Base-by-base conservation (phyloP, 164 flowering plant species). In the Piper longum region DNA sequence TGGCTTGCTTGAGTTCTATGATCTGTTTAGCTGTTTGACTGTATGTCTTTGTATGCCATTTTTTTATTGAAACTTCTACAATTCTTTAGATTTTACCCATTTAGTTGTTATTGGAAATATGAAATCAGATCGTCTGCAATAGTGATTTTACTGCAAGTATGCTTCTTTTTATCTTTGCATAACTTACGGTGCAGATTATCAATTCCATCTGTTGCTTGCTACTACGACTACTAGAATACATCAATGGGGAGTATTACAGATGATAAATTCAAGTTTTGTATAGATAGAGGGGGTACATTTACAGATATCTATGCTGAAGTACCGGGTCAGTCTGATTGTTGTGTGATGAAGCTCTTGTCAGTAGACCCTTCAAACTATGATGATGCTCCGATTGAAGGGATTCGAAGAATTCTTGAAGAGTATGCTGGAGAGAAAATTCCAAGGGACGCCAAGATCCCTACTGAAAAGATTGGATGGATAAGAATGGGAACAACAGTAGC, bases 401-500 rank as follows among this genome's bases (percentile, higher is more conserved):
- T 93, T 43, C 76, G 97, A 56, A 81, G 99, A 68, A 87, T 90
- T 65, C 74, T 93, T 42, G 97, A 90, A 68, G 92, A 87, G 55
- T 88, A 61, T 59, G 81, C 88, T 0, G 91, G 93, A n/a, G 76
- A 84, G 66, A 80, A 76, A 68, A 87, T 93, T 45, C 85, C 95
- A 0, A 68, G 91, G 52, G 66, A 79, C 52, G 79, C 86, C 3
- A 90, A 84, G 69, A 78, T 90, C 17, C 96, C 99, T 3, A 93
- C 97, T 0, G 88, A 88, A 64, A 87, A 79, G 68, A 93, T 93
- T 42, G 96, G 88, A 71, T 93, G 97, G 97, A 81, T 93, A 39
- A 75, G 99, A 71, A 93, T 93, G 99, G 97, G 97, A 12, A 93
- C 99, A 3, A 93, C 99, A 12, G 96, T 93, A 36, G 99, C 99